A percentile compares a stretch with the other conserved stretches of the same genome.
Conservation (phyloP, 2,329 filamentous ascomycete genomes). For the Passalora sequoiae region DNA sequence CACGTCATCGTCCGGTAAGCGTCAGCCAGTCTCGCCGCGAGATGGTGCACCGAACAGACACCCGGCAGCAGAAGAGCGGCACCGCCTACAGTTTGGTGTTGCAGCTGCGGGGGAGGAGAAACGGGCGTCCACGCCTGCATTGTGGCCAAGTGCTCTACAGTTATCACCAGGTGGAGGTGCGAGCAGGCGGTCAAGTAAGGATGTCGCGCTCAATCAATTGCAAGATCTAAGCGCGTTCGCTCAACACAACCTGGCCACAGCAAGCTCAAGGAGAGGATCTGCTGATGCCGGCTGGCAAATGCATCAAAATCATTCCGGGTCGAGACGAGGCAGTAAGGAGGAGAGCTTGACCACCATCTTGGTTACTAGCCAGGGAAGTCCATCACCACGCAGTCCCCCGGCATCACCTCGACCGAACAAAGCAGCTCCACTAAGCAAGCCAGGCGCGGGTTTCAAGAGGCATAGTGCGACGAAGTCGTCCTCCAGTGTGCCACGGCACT, state of each 20-base stretch:
- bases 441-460: constrained; percentile 4
- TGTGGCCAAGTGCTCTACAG: constrained; percentile 18
- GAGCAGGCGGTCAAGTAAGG: constrained; percentile 34
- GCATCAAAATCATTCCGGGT: constrained; percentile 31
- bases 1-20: constrained; percentile 16
- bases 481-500: constrained; percentile 18
- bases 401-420: constrained; percentile 17
- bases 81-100: constrained; percentile 22
- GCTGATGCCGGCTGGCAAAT: constrained; percentile 33
- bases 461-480: constrained; percentile 12
- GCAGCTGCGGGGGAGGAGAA: constrained; percentile 20
- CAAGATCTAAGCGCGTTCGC: constrained; percentile 30
- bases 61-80: constrained; percentile 25
- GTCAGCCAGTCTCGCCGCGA: constrained; percentile 16
- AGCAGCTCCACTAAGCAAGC: constrained; percentile 18
- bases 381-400: constrained; percentile 22
- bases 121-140: constrained; percentile 24
- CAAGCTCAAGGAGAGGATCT: constrained; percentile 31
- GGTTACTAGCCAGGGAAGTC: constrained; percentile 30
- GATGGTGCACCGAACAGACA: constrained; percentile 16
- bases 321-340: constrained; percentile 33
- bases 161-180: constrained; percentile 24
- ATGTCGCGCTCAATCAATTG: constrained; percentile 33
- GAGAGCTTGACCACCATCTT: constrained; percentile 34
- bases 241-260: constrained; percentile 25